Evolutionary conservation across 495 filamentous ascomycete genomes (phyloP), one percentile per base, ranked within the genome.

Genomic region (Aspergillus nidulans): DNA sequence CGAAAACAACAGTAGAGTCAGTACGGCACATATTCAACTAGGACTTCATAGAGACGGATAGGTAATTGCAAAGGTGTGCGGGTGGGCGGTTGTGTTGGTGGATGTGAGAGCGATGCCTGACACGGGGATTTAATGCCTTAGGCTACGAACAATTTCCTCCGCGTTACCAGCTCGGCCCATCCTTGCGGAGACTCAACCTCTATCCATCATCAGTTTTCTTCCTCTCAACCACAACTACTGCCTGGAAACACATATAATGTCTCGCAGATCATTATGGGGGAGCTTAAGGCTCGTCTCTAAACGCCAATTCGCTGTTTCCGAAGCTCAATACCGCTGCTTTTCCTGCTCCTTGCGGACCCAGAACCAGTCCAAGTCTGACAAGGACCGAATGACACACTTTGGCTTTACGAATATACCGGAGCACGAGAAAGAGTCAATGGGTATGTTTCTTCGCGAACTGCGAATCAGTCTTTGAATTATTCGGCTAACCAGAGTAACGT

Each of bases 331-430:
- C 61, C 71, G 81, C 53, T 78, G 77, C 63, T 79, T 86, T 58
- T 82, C 81, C 40, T 81, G 76, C 67, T 74, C 81, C 20, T 55
- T 61, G 41, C 75, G 63, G 21, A 65, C 70, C 42, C 72, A 80
- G 53, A 70, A 77, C 21, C 73, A 73, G 53, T 62, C 53, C 40
- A 65, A 66, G 67, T 66, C 62, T 62, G 52, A 73, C 63, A 69
- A 81, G 53, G 78, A 84, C 16, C 70, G 77, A 62, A 90, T 87
- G 51, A 98, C 94, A 28, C 91, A 97, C 73, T 98, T 98, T 66
- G 94, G 94, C 26, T 98, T 91, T 69, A 84, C 90, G 66, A 92
- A 89, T 43, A 80, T 98, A 20, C 83, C 90, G 39, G 88, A 92
- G 57, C 77, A 85, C 9, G 78, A 92, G 64, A 98, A 98, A 72